Conservation (phyloP, 495 filamentous ascomycete species). For the Trichoderma asperelloides region DNA sequence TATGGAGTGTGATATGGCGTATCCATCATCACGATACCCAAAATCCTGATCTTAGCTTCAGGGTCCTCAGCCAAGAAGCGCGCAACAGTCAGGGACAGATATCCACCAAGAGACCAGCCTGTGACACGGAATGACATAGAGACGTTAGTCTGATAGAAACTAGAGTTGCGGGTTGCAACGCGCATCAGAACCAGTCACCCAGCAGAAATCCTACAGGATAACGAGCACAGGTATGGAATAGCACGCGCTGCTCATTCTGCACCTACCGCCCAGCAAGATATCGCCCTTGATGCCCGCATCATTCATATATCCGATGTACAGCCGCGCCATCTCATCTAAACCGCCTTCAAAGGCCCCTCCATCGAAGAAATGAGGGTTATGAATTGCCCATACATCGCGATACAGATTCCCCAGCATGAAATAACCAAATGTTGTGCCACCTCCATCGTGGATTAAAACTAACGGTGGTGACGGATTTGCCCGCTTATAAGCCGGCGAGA, state of each 20-base stretch:
- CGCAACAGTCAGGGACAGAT: not conserved
- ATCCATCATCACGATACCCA: conserved; percentile 5
- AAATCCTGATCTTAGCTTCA: not conserved
- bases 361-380: conserved; percentile 27
- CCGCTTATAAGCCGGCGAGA: conserved; percentile 1
- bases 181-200: not conserved
- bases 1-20: conserved; percentile 1
- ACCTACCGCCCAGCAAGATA: conserved; percentile 4
- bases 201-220: not conserved
- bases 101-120: conserved; percentile 9
- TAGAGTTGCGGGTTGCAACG: not conserved
- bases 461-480: conserved; percentile 18
- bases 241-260: not conserved
- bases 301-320: conserved; percentile 25
- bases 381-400: conserved; percentile 28
- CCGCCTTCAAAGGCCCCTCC: conserved; percentile 22
- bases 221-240: not conserved
- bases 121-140: not conserved
- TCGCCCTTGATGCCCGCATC: not conserved
- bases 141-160: not conserved
- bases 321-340: conserved; percentile 26
- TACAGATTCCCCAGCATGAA: conserved; percentile 24
- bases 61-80: conserved; percentile 5
- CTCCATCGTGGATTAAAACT: conserved; percentile 36
- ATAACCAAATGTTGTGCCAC: conserved; percentile 33